phyloP scores from a whole-genome alignment of 805 yeast species.

The Yarrowia sp. region DNA sequence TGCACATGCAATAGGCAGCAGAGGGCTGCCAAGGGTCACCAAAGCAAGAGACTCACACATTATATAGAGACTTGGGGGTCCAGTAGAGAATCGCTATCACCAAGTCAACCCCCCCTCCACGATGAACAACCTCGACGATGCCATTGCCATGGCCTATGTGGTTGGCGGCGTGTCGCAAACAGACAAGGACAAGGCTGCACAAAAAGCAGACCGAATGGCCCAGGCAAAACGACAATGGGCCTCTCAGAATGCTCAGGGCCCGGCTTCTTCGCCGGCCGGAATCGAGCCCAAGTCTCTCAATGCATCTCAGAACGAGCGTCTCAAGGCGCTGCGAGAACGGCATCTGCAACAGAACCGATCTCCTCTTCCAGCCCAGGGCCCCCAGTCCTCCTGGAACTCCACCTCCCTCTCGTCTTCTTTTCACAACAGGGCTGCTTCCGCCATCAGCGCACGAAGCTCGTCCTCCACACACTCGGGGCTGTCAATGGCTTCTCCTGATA shows the following conservation, averaged over 20 bases:
- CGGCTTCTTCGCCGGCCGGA: background rate
- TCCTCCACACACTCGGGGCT: conserved; percentile 15
- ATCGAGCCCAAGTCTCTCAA: conserved; percentile 13
- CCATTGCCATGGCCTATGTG: conserved; percentile 33
- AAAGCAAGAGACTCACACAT: conserved; percentile 10
- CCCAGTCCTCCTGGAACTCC: conserved; percentile 5
- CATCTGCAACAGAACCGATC: conserved; percentile 6
- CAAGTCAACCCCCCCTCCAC: background rate
- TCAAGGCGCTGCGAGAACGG: conserved; percentile 25
- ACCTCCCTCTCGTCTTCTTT: too few relatives aligned
- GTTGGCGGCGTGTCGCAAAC: conserved; percentile 2
- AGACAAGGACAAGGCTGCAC: background rate
- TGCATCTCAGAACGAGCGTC: conserved; percentile 36
- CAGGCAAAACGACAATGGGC: conserved; percentile 26
- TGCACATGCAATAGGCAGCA: conserved; percentile 37
- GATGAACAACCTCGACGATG: conserved; percentile 27
- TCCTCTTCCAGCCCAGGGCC: background rate
- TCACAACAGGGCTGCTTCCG: conserved; percentile 10
- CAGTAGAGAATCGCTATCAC: background rate
- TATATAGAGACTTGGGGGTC: conserved; percentile 32
- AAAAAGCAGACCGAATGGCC: conserved; percentile 29
- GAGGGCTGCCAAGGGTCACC: conserved; percentile 35
- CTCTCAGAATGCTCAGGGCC: background rate
- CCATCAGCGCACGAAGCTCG: conserved; percentile 9
- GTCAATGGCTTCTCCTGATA: conserved; percentile 27